Conservation (phyloP, 306 rosid species). For the Cicer arietinum region DNA sequence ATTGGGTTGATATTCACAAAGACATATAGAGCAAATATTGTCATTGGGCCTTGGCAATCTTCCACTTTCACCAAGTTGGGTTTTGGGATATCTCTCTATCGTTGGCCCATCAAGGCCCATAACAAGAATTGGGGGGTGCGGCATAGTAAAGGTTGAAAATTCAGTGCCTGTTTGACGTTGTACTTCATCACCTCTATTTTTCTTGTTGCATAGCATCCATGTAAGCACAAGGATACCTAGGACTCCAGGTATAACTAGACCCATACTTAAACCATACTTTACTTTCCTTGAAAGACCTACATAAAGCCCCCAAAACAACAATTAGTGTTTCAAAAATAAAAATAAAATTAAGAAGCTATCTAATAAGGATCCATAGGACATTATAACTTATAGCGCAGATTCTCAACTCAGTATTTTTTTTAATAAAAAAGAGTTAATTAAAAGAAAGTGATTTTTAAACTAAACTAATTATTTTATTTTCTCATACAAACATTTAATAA, state of each 20-base stretch:
- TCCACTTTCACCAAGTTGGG: slow-evolving; percentile 59
- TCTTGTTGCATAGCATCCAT: slow-evolving; percentile 41
- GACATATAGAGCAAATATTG: slow-evolving; percentile 66
- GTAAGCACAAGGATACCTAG: slow-evolving; percentile 48
- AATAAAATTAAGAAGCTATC: background rate
- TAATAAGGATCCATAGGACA: background rate
- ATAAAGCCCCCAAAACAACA: background rate
- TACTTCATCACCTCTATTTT: background rate
- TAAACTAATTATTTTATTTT: no score
- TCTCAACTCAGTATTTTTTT: no score
- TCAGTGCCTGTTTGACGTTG: slow-evolving; percentile 24
- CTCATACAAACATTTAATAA: no score
- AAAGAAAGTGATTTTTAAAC: no score
- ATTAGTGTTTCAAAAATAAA: no score
- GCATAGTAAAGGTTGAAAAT: slow-evolving; percentile 20
- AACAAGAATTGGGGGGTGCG: background rate
- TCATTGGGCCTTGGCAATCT: slow-evolving; percentile 65
- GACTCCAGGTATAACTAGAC: slow-evolving; percentile 59
- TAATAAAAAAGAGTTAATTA: no score
- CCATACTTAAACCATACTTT: slow-evolving; percentile 59
- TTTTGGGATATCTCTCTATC: slow-evolving; percentile 66
- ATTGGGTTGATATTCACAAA: slow-evolving; percentile 67
- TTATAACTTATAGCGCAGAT: no score
- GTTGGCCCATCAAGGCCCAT: slow-evolving; percentile 65
- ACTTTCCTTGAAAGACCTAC: slow-evolving; percentile 56